Evolutionary conservation across 305 asterid genomes (phyloP), one percentile per base, ranked within the genome.

Genomic region (Fraxinus angustifolia): DNA sequence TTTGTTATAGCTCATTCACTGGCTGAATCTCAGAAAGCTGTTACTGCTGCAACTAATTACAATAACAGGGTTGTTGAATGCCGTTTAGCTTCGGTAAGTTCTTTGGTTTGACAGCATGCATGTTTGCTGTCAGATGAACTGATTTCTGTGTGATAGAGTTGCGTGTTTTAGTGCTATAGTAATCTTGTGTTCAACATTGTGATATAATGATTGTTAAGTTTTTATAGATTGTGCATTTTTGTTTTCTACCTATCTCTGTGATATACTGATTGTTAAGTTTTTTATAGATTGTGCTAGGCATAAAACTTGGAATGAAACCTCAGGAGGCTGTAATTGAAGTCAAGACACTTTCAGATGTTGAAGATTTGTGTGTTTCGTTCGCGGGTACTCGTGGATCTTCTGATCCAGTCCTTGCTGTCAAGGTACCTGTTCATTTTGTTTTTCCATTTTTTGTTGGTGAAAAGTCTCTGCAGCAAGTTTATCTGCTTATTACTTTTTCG

Each of bases 31-130:
- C 94, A 92, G 87, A 95, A 95, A 87, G 98, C 98, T 48, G 97
- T 95, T n/a, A 93, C 98, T 42, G 97, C 98, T 2, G 97, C 99
- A 30, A 91, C 96, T 77, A 93, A 93, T 84, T 95, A 93, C 90
- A 93, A 95, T 84, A 92, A 95, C 83, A 89, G 98, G 82, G 99
- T 93, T 45, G 97, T 95, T 83, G 99, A 95, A 85, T 93, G 99
- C 80, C 97, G 90, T 71, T 87, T 95, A 78, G 98, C 99, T 87
- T 89, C 99, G 72, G 98, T 96, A 83, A 89, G 97, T 87, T 82
- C 74, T 19, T 23, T 62, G 72, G 16, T 23, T 62, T 53, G 8
- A n/a, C 16, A 26, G 72, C 31, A 7, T 62, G 34, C 62, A 53
- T 16, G 62, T 53, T 53, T 53, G 45, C 62, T 53, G 6, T 53